These are phyloP conservation scores for Ophiosphaerella narmari DNA, from an alignment of 2,329 filamentous ascomycete species.

Conservation along the genomic window DNA sequence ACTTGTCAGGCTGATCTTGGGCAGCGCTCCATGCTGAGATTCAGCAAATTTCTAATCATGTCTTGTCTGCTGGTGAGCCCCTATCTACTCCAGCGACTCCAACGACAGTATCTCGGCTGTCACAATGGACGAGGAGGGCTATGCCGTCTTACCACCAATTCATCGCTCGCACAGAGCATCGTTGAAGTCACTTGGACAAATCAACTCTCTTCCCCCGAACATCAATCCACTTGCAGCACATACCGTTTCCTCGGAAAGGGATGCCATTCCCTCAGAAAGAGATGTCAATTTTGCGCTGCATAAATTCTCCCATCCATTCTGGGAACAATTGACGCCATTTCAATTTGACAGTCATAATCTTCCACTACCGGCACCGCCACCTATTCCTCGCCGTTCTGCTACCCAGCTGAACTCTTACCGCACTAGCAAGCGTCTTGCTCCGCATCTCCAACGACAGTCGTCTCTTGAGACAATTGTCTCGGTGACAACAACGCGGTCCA, in stretches of 20 bases:
- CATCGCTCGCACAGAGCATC: constrained; percentile 25
- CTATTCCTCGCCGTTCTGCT: constrained; percentile 13
- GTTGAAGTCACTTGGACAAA: constrained; percentile 6
- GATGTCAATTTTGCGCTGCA: constrained; percentile 7
- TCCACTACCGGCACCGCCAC: constrained; percentile 13
- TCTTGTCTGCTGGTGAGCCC: no score
- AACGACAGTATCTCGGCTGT: neutral
- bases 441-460: constrained; percentile 27
- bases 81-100: no score
- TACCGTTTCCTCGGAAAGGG: constrained; percentile 8
- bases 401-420: constrained; percentile 25
- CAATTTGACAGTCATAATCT: neutral
- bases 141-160: constrained; percentile 19
- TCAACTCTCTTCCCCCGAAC: constrained; percentile 6
- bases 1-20: constrained; percentile 5
- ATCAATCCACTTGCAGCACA: constrained; percentile 27
- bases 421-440: constrained; percentile 26
- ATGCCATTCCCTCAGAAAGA: constrained; percentile 1
- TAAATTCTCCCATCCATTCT: constrained; percentile 26
- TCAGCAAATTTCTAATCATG: no score
- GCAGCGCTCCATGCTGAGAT: neutral
- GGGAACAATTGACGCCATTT: constrained; percentile 10
- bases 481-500: constrained; percentile 20
- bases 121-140: constrained; percentile 20
- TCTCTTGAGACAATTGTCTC: constrained; percentile 41